Evolutionary conservation across 2,329 filamentous ascomycete species (phyloP), one percentile per base, ranked within the genome.

Genomic region (Exophiala bonariae): DNA sequence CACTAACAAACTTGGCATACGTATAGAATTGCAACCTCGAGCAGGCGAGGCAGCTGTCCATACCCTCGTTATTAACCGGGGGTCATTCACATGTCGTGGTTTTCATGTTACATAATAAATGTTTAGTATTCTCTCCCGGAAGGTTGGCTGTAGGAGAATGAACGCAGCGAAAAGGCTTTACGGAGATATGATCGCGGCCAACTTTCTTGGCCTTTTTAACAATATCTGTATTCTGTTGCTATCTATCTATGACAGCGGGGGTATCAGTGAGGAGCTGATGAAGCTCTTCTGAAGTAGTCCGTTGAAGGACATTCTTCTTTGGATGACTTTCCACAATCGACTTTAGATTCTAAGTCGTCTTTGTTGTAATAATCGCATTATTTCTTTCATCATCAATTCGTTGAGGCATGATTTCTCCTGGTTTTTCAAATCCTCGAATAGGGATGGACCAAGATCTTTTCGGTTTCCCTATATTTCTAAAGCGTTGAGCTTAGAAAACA

Each of bases 401-500:
- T 53, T 46, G 41, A 46, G 46, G 40, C 50, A 36, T 37, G 35
- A 37, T 37, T 44, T 41, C 18, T 40, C 18, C 16, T 42, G 41
- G 41, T 33, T 35, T 19, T 30, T 19, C 36, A n/a, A 31, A 41
- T 8, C 22, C 18, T 30, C n/a, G n/a, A n/a, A 20, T 32, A 17
- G 7, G 13, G 32, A 19, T 36, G 16, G 13, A 28, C 39, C 28
- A 32, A 8, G 6, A 13, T 41, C 23, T 41, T 16, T 16, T 37
- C 30, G 22, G 22, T 14, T 22, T 34, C 31, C 32, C 23, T 14
- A 44, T 40, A 41, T 19, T 47, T 50, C 51, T 40, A 53, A 56
- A 55, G 57, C 57, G 57, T 59, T 59, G 57, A 59, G 57, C 57
- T 56, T 53, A 37, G 52, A 44, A 57, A 57, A 38, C 14, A 18